phyloP scores from a whole-genome alignment of 2,329 filamentous ascomycete species.

The Diaporthe eres region DNA sequence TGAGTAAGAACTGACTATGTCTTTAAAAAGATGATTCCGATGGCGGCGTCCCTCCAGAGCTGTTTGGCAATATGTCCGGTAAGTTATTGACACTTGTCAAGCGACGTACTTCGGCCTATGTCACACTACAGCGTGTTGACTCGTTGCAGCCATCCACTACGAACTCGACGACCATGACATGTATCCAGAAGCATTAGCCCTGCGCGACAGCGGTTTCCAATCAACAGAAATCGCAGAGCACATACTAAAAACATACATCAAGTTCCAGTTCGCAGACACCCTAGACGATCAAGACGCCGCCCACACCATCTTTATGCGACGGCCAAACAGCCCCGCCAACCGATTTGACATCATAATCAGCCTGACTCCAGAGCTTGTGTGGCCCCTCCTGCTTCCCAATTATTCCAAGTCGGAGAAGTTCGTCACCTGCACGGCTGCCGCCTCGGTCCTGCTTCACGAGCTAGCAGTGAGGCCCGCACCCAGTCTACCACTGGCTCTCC shows the following conservation, averaged over 20 bases:
- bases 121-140: background rate
- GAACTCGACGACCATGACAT: background rate
- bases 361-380: background rate
- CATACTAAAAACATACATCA: background rate
- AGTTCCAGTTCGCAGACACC: background rate
- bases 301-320: background rate
- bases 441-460: background rate
- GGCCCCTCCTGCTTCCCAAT: background rate
- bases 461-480: background rate
- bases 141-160: conserved; percentile 9
- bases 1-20: background rate
- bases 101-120: background rate
- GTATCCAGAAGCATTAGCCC: conserved; percentile 16
- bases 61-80: background rate
- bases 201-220: conserved; percentile 5
- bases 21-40: background rate
- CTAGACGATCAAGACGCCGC: background rate
- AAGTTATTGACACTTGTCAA: background rate
- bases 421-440: background rate
- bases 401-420: conserved; percentile 13
- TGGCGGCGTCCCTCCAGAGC: background rate
- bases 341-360: background rate
- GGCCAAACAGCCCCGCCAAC: background rate
- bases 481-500: background rate
- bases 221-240: background rate